phyloP scores from a whole-genome alignment of 768 basidiomycete species.

The Kwoniella pini region DNA sequence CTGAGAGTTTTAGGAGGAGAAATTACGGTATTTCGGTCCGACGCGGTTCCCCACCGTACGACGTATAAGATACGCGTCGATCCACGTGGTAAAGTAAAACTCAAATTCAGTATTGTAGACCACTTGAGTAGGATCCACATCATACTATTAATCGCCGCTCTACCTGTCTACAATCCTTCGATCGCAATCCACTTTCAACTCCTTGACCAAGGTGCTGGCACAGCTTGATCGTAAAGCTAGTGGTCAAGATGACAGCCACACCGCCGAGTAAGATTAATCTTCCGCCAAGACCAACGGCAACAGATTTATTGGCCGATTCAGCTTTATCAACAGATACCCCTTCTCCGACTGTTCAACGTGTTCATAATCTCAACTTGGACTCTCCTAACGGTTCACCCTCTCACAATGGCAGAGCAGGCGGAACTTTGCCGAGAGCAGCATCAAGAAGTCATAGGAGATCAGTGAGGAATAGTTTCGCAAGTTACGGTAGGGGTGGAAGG shows the following conservation, averaged over 20 bases:
- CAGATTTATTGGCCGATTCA: constrained; percentile 24
- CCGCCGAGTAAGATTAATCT: constrained; percentile 35
- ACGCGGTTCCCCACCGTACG: neutral
- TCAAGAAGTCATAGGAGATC: constrained; percentile 14
- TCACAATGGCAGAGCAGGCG: constrained; percentile 1
- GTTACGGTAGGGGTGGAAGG: constrained; percentile 21
- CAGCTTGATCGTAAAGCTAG: neutral
- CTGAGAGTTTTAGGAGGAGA: no score
- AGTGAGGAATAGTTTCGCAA: constrained; percentile 29
- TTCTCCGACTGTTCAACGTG: constrained; percentile 19
- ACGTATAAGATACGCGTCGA: constrained; percentile 1
- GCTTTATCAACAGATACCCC: constrained; percentile 21
- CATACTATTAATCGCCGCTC: neutral
- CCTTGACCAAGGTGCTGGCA: no score
- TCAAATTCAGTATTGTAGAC: no score
- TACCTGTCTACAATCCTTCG: no score
- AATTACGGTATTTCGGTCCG: constrained; percentile 7
- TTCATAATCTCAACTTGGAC: constrained; percentile 2
- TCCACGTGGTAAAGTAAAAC: constrained; percentile 3
- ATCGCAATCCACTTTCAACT: no score
- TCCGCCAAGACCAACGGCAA: constrained; percentile 30
- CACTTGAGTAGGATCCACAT: no score
- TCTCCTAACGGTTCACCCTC: constrained; percentile 19
- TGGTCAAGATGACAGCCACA: constrained; percentile 30
- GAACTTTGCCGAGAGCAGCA: constrained; percentile 4